These are phyloP conservation scores for Tagetes erecta DNA, from an alignment of 129 eudicot genomes.

Conservation along the genomic window DNA sequence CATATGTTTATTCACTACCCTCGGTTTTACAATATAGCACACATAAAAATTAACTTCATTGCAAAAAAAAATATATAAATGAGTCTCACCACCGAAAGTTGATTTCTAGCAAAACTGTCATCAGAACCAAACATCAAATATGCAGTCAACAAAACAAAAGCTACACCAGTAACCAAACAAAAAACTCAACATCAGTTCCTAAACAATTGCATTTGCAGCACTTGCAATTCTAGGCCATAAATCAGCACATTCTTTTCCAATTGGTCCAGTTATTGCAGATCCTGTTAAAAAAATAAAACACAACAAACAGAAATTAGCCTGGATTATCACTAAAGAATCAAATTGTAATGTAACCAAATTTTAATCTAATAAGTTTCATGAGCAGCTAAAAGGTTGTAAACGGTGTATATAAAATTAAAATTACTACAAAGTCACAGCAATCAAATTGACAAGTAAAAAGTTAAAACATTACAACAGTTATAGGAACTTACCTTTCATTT, in stretches of 20 bases:
- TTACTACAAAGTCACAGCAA: too few relatives aligned
- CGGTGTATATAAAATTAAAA: too few relatives aligned
- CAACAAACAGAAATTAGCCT: background rate
- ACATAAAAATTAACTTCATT: background rate
- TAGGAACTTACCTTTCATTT: constrained; percentile 72
- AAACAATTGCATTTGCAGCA: constrained; percentile 90
- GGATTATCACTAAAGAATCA: background rate
- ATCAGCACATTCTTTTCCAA: constrained; percentile 93
- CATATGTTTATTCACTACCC: too few relatives aligned
- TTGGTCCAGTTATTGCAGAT: constrained; percentile 91
- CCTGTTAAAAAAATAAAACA: constrained; percentile 33
- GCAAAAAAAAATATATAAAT: background rate
- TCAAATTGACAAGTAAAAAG: background rate
- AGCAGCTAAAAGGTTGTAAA: background rate
- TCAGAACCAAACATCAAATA: background rate
- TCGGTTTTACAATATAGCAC: background rate
- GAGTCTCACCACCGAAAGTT: background rate
- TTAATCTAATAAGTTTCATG: too few relatives aligned
- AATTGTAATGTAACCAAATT: too few relatives aligned
- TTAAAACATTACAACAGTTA: background rate
- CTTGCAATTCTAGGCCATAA: constrained; percentile 92
- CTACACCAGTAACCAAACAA: constrained; percentile 1
- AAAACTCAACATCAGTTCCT: constrained; percentile 11
- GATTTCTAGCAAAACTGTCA: constrained; percentile 22
- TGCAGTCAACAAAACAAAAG: constrained; percentile 5